Evolutionary conservation across 345 rosid genomes (phyloP), one percentile per base, ranked within the genome.

Genomic region (Sonneratia alba): DNA sequence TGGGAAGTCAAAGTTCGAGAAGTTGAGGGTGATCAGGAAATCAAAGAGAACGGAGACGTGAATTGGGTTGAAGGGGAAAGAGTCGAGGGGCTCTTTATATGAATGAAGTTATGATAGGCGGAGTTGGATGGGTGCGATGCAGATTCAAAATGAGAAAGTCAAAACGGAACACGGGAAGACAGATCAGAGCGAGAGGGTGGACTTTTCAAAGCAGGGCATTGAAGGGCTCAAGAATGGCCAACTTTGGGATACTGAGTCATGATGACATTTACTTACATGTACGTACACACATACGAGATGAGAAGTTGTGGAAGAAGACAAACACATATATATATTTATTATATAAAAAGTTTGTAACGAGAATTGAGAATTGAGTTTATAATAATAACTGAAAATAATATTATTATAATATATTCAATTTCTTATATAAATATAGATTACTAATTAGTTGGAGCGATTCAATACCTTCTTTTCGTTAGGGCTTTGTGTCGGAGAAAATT

Each of bases 141-240:
- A 53, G 22, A 21, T 72, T 64, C 36, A 72, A 72, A 62, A 61
- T 11, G 6, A 22, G 57, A 68, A 73, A 67, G 76, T 73, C 71
- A 73, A 73, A 73, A 24, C 18, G 22, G 13, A 38, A 56, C 45
- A 56, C 76, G 76, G 66, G 45, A 9, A 42, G 45, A 42, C 7
- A 42, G 45, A 42, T 27, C 32, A 48, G 56, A 65, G 68, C 22
- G 57, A 27, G 67, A 47, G 68, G 65, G 57, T 7, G 51, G 53
- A 42, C 38, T 64, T 64, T 73, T 70, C 64, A 59, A 59, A 53
- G 38, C 32, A 1, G 36, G 34, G 66, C 5, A 38, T 73, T 67
- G 66, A 67, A 73, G 7, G 71, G 71, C 76, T 73, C 76, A 73
- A 73, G 42, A 27, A n/a, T 73, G 71, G 76, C 51, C 66, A 11